A percentile compares a stretch with the other conserved stretches of the same genome.
Conservation (phyloP, 2,329 filamentous ascomycete species). For the Verticillium nubilum region DNA sequence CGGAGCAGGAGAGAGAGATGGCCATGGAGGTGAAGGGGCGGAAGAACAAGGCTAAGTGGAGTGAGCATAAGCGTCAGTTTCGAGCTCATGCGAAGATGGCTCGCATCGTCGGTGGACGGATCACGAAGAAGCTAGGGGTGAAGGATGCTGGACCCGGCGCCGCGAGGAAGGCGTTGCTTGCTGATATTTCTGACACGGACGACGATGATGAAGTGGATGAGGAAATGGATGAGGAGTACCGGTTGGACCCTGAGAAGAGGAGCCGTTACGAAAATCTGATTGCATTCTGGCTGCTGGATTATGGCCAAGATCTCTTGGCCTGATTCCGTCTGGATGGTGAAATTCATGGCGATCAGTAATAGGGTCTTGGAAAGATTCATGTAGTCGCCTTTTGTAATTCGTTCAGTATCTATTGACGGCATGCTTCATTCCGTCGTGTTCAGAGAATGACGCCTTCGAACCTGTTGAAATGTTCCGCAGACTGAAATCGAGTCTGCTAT, state of each 20-base stretch:
- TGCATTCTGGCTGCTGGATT: neutral
- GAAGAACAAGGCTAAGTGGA: slow-evolving; percentile 17
- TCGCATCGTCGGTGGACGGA: neutral
- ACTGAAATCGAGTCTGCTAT: too few species aligned
- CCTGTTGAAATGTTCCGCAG: too few species aligned
- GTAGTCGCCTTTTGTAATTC: too few species aligned
- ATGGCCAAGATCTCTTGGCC: neutral
- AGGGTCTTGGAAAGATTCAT: too few species aligned
- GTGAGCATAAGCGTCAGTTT: neutral
- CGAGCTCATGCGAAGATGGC: neutral
- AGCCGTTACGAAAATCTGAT: neutral
- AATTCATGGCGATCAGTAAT: too few species aligned
- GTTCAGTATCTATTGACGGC: too few species aligned
- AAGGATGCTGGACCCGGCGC: neutral
- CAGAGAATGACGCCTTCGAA: too few species aligned
- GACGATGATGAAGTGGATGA: neutral
- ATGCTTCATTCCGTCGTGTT: too few species aligned
- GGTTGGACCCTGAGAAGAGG: neutral
- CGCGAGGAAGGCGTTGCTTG: neutral
- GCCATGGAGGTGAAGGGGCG: neutral
- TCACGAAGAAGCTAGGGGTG: neutral
- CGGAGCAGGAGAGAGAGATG: neutral
- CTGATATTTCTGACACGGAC: neutral
- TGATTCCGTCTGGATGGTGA: too few species aligned
- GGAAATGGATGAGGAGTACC: neutral